Evolutionary conservation across 1,284 basidiomycete species (phyloP).

Genomic region (Phylloboletellus chloephorus): DNA sequence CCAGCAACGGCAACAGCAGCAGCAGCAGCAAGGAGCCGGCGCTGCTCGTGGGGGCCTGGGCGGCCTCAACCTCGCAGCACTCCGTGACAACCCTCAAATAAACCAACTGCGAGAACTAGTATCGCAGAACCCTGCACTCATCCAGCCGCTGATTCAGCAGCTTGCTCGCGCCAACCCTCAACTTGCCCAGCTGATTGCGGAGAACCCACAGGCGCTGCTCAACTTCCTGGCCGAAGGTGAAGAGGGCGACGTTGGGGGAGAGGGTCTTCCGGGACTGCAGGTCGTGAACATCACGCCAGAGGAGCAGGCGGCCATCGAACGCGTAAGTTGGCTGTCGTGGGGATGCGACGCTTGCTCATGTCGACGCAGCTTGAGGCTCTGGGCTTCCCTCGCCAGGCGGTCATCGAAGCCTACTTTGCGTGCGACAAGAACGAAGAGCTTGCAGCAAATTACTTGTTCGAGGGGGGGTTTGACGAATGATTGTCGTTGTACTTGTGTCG

Average conservation of each 20-base stretch:
- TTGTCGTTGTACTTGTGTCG: constrained; percentile 4
- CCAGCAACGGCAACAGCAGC: constrained; percentile 68
- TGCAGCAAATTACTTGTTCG: constrained; percentile 89
- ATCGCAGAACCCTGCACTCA: constrained; percentile 67
- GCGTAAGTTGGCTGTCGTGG: constrained; percentile 48
- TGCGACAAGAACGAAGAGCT: constrained; percentile 96
- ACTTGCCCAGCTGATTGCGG: constrained; percentile 59
- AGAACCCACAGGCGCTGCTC: constrained; percentile 68
- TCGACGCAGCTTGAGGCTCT: constrained; percentile 67
- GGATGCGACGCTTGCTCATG: constrained; percentile 7
- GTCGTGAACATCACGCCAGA: constrained; percentile 78
- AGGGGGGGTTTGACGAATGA: constrained; percentile 52
- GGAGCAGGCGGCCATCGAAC: constrained; percentile 80
- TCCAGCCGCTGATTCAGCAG: constrained; percentile 82
- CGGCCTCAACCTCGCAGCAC: constrained; percentile 46
- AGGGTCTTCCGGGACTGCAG: constrained; percentile 33
- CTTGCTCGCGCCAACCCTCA: constrained; percentile 70
- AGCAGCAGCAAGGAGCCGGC: constrained; percentile 49
- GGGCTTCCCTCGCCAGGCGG: constrained; percentile 77
- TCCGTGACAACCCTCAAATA: constrained; percentile 61
- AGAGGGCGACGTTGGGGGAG: constrained; percentile 38
- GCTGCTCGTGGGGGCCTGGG: constrained; percentile 33
- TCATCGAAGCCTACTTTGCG: constrained; percentile 81
- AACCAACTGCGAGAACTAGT: constrained; percentile 68
- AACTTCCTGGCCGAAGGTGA: constrained; percentile 51